A percentile compares a stretch with the other conserved stretches of the same genome.
Evolutionary conservation across 768 basidiomycete genomes (phyloP).

Genomic region (Suillus clintonianus): DNA sequence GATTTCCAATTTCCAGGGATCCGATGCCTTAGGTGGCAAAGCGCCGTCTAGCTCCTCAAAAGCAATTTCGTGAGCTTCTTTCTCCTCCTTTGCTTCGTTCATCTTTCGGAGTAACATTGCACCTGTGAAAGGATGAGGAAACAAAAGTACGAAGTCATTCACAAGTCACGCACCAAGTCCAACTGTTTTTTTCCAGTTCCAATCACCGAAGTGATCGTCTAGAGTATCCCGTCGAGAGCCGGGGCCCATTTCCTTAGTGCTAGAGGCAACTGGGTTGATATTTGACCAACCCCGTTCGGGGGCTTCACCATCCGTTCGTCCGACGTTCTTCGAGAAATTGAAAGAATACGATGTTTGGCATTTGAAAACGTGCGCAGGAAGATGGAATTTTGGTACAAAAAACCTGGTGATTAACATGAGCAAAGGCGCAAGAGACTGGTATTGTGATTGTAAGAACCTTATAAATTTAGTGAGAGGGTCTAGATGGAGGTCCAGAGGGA

Average conservation of each 20-base stretch:
- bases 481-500: neutral
- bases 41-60: too few species aligned
- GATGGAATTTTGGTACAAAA: slow-evolving; percentile 41
- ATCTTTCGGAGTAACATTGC: too few species aligned
- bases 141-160: too few species aligned
- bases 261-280: slow-evolving; percentile 29
- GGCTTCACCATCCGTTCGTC: slow-evolving; percentile 36
- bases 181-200: slow-evolving; percentile 34
- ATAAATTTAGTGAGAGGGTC: neutral
- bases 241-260: slow-evolving; percentile 37
- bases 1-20: too few species aligned
- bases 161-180: slow-evolving; percentile 27
- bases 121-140: too few species aligned
- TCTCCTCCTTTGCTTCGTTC: too few species aligned
- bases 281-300: slow-evolving; percentile 38
- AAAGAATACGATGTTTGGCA: slow-evolving; percentile 32
- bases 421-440: too few species aligned
- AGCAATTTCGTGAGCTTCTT: too few species aligned
- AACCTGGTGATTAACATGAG: too few species aligned
- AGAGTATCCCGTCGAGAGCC: slow-evolving; percentile 32
- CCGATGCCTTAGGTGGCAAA: too few species aligned
- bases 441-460: too few species aligned
- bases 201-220: slow-evolving; percentile 35
- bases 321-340: slow-evolving; percentile 25
- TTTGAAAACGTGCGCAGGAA: slow-evolving; percentile 28